These are phyloP conservation scores for Apiotrichum siamense DNA, from an alignment of 1,284 basidiomycete genomes.

Conservation along the genomic window DNA sequence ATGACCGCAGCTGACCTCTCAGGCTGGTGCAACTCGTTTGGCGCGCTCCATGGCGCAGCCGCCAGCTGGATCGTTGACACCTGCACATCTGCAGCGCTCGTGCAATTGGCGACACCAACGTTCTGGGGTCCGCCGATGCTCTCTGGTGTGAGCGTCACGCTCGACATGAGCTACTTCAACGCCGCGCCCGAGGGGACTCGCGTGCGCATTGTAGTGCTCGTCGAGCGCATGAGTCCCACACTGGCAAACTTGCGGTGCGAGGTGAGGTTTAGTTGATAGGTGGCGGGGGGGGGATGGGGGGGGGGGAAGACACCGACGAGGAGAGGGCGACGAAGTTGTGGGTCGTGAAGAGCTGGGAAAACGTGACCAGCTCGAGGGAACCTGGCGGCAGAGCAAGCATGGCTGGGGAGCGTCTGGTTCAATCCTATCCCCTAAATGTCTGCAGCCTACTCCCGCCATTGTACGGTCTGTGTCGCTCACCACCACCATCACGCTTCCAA, in stretches of 20 bases:
- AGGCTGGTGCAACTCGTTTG: conserved; percentile 34
- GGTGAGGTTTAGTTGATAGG: conserved; percentile 7
- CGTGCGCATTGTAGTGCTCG: conserved; percentile 10
- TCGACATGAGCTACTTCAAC: conserved; percentile 34
- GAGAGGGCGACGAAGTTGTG: too few relatives aligned
- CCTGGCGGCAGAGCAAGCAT: too few relatives aligned
- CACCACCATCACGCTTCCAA: too few relatives aligned
- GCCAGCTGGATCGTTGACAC: conserved; percentile 35
- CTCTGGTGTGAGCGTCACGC: conserved; percentile 29
- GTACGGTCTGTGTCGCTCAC: too few relatives aligned
- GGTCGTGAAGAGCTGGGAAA: too few relatives aligned
- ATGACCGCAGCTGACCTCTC: background rate
- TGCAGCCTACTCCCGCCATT: too few relatives aligned
- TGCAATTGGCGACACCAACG: conserved; percentile 22
- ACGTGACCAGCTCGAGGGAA: too few relatives aligned
- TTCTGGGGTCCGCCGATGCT: conserved; percentile 41
- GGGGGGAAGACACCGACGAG: too few relatives aligned
- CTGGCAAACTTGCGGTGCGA: conserved; percentile 16
- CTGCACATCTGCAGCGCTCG: conserved; percentile 3
- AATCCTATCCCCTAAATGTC: too few relatives aligned
- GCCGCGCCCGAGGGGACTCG: conserved; percentile 17
- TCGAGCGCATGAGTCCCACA: conserved; percentile 12
- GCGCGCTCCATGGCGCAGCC: conserved; percentile 36
- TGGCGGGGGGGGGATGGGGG: too few relatives aligned
- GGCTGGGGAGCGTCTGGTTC: too few relatives aligned